Evolutionary conservation across 2,329 filamentous ascomycete species (phyloP), one percentile per base, ranked within the genome.

Genomic region (Trichoderma sp.): DNA sequence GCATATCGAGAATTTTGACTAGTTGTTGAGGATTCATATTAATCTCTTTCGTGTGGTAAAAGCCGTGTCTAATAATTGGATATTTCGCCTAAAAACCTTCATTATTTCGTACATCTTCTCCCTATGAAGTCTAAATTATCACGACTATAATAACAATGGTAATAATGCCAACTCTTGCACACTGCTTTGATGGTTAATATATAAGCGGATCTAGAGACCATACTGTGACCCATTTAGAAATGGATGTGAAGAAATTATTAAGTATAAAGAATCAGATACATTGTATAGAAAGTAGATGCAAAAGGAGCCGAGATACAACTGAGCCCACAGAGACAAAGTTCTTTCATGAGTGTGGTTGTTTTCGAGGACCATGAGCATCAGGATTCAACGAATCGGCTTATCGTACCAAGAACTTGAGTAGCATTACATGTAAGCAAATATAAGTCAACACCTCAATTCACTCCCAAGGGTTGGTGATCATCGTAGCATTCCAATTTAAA

Each of bases 1-100:
- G 32, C 64, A 67, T 39, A 9, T 67, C n/a, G 64, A 67, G 47
- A 67, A 67, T 39, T 67, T 67, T 6, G 64, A 67, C 18, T 67
- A 65, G 47, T 24, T 24, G 5, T 14, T 2, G n/a, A 53, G 11
- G 21, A 3, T 53, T 53, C n/a, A 24, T 53, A 0, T 51, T 51
- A 51, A 24, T 2, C 30, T 32, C 30, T 32, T 32, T 9, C 30
- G 30, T 32, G 30, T 32, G 8, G 8, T 11, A 32, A 32, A 32
- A 32, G 30, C 8, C 30, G 8, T 32, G 30, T 32, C 30, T 32
- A 32, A 11, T 32, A 32, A 32, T 11, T 32, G 30, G 30, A 32
- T 11, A 32, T 32, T 32, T 32, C 8, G 8, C 30, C 8, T 32
- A 11, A 3, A 32, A 32, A 9, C 30, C 30, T 32, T 3, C 30